These are phyloP conservation scores for Diaporthe batatas DNA, from an alignment of 2,329 filamentous ascomycete genomes.

Conservation along the genomic window DNA sequence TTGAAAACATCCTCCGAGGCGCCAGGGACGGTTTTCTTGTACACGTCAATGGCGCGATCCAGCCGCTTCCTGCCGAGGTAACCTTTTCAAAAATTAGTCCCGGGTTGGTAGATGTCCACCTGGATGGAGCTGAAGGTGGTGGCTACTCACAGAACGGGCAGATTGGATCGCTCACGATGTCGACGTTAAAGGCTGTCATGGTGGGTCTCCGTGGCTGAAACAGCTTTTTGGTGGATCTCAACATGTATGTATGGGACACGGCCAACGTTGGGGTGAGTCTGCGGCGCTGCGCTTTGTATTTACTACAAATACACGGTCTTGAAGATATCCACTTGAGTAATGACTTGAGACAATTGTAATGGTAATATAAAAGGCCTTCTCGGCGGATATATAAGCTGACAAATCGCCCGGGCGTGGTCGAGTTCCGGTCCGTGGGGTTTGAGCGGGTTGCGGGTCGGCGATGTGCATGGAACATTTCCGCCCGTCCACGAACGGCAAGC, in stretches of 20 bases:
- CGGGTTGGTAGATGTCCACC: not conserved
- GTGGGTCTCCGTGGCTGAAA: conserved; percentile 41
- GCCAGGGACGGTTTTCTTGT: conserved; percentile 72
- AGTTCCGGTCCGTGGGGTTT: not conserved
- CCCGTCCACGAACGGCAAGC: conserved; percentile 1
- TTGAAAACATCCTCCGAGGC: conserved; percentile 76
- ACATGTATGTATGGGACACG: not conserved
- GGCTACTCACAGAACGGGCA: conserved; percentile 69
- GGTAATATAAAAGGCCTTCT: not conserved
- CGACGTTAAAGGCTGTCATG: conserved; percentile 83
- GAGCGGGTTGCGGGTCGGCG: not conserved
- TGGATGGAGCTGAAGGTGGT: not conserved
- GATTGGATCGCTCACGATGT: conserved; percentile 84
- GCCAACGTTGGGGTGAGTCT: not conserved
- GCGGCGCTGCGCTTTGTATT: not conserved
- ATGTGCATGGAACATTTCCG: conserved; percentile 20
- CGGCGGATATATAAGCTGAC: conserved; percentile 32
- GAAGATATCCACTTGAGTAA: too few relatives aligned
- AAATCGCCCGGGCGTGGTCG: conserved; percentile 19
- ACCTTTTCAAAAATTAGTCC: conserved; percentile 62
- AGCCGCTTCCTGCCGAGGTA: conserved; percentile 85
- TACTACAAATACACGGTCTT: not conserved
- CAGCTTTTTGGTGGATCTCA: conserved; percentile 23
- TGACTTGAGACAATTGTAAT: not conserved
- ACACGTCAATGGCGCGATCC: conserved; percentile 76